Percentiles rank a stretch among this genome's conserved stretches.
phyloP scores from a whole-genome alignment of 495 filamentous ascomycete genomes.

The Neurospora tetraspora region DNA sequence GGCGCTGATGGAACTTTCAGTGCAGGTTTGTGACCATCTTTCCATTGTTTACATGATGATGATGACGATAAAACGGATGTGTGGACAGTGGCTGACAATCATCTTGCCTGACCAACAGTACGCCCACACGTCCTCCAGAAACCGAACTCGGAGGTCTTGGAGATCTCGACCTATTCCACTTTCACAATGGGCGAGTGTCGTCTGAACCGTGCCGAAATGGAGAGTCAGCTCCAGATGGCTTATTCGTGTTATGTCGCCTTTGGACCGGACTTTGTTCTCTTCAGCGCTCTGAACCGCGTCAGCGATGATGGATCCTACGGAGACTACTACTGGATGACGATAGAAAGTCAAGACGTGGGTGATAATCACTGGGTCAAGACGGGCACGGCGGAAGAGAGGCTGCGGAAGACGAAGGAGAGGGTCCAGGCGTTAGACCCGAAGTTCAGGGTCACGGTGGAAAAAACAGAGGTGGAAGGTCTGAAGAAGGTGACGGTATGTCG shows the following conservation, averaged over 20 bases:
- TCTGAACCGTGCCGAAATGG: conserved; percentile 14
- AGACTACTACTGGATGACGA: conserved; percentile 20
- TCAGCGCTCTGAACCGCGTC: conserved; percentile 19
- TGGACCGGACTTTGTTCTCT: conserved; percentile 9
- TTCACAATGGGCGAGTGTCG: conserved; percentile 10
- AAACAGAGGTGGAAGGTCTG: conserved; percentile 6
- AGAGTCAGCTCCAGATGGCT: conserved; percentile 19
- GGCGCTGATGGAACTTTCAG: conserved; percentile 40
- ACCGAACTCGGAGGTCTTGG: conserved; percentile 16
- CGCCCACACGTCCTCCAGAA: conserved; percentile 19
- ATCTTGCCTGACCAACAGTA: conserved; percentile 9
- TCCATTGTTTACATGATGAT: background rate
- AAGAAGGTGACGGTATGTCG: background rate
- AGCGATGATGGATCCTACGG: conserved; percentile 8
- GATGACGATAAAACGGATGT: background rate
- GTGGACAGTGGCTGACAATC: background rate
- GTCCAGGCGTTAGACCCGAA: conserved; percentile 7
- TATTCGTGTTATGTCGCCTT: conserved; percentile 14
- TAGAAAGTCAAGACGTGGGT: conserved; percentile 4
- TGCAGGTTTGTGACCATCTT: conserved; percentile 10
- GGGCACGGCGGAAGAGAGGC: conserved; percentile 10
- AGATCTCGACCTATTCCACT: background rate
- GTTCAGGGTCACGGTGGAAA: conserved; percentile 14
- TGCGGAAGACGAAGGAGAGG: conserved; percentile 8
- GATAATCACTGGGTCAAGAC: conserved; percentile 19